Base-by-base conservation (phyloP, 345 rosid genomes). In the Gynandropsis gynandra region DNA sequence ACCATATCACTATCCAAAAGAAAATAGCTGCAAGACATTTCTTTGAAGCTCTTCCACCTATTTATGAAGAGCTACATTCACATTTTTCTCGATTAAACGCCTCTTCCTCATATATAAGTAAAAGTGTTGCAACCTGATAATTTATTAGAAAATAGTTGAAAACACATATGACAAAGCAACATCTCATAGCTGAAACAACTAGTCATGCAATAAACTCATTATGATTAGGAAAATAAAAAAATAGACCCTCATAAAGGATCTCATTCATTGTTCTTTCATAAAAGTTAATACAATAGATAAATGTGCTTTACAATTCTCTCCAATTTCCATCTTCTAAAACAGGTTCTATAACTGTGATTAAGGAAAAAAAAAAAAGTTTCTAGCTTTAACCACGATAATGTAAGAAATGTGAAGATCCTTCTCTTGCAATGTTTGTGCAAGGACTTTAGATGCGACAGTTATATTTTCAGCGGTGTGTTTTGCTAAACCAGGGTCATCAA, bases 101-200 rank as follows among this genome's bases (percentile, higher is more conserved):
- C 97, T 80, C 74, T 88, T 88, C 83, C 71, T 93, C 95, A 5
- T 97, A 88, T 61, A 93, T 56, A 67, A 93, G 95, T 52, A 93
- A 63, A 19, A 93, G 72, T 31, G 94, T 73, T 15, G 79, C 73
- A 61, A 88, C 94, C 99, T 93, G 74, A 48, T 34, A 68, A 63
- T 47, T 50, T 36, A 52, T 54, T 47, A 40, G 20, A 18, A 47
- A 42, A 64, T 52, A 58, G 38, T 14, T 18, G 21, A 46, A 40
- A 10, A 51, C 21, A 24, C 20, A 59, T 42, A 64, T 9, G 27
- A 50, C 16, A 44, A 16, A 20, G 21, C 36, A 54, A 5, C 35
- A 10, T n/a, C 40, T 36, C 4, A n/a, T 9, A 36, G n/a, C 40
- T 36, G 40, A 32, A 15, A 9, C 47, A 43, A 42, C 6, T 13